phyloP scores from a whole-genome alignment of 2,329 filamentous ascomycete species.

The Sclerotinia subarctica region DNA sequence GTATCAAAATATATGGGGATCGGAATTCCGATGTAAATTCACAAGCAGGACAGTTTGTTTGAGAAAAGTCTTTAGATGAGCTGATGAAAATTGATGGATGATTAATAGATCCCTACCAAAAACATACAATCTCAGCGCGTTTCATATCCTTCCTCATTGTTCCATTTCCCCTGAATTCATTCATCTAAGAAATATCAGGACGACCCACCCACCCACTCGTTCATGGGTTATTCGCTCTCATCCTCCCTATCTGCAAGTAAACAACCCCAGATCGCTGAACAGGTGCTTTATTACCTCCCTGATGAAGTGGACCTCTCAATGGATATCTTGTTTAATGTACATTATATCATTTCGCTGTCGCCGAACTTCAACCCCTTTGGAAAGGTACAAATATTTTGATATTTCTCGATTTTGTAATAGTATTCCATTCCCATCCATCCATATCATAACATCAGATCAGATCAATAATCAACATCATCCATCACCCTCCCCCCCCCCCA shows the following conservation, averaged over 20 bases:
- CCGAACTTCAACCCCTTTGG: background rate
- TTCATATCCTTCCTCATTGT: background rate
- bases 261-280: conserved; percentile 8
- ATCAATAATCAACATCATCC: too few relatives aligned
- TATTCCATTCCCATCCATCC: background rate
- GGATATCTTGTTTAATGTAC: background rate
- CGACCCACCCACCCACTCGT: background rate
- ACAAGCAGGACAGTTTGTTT: too few relatives aligned
- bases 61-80: background rate
- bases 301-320: background rate
- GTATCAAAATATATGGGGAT: background rate
- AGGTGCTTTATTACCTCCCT: background rate
- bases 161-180: background rate
- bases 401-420: background rate
- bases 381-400: conserved; percentile 9
- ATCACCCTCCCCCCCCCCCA: background rate
- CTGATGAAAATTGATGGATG: background rate
- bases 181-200: background rate
- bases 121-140: background rate
- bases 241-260: background rate
- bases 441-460: too few relatives aligned
- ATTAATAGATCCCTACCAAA: background rate
- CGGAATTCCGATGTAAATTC: background rate
- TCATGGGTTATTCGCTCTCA: too few relatives aligned
- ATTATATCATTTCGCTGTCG: background rate